A percentile compares a stretch with the other conserved stretches of the same genome.
phyloP scores from a whole-genome alignment of 2,329 filamentous ascomycete genomes.

The Colletotrichum limetticola region DNA sequence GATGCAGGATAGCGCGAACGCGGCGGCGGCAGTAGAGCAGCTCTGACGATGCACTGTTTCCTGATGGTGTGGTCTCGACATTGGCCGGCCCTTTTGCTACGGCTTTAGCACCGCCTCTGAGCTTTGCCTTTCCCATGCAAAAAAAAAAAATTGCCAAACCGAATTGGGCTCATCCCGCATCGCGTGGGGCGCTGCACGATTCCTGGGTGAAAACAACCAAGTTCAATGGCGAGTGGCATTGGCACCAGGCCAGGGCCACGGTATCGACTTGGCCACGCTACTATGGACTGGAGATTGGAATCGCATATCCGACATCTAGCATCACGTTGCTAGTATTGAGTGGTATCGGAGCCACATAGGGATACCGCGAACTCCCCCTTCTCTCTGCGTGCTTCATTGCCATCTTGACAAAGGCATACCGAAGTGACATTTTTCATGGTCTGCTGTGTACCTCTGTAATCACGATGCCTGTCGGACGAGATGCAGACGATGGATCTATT shows the following conservation, averaged over 20 bases:
- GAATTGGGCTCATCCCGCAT: conserved; percentile 28
- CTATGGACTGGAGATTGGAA: conserved; percentile 20
- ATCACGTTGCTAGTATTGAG: conserved; percentile 27
- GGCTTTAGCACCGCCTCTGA: not conserved
- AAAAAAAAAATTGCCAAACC: not conserved
- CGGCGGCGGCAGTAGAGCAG: not conserved
- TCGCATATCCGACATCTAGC: conserved; percentile 20
- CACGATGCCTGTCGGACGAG: not conserved
- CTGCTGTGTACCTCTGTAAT: not conserved
- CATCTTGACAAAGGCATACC: not conserved
- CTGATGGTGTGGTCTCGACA: not conserved
- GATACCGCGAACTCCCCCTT: not conserved
- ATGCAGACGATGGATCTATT: not conserved
- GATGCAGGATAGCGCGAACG: not conserved
- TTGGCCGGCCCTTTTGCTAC: not conserved
- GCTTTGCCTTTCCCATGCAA: not conserved
- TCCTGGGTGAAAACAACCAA: conserved; percentile 11
- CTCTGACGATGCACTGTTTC: not conserved
- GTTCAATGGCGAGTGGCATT: not conserved
- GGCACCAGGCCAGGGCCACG: not conserved
- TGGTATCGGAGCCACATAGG: conserved; percentile 10
- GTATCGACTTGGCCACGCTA: not conserved
- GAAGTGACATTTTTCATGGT: not conserved
- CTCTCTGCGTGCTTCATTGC: not conserved
- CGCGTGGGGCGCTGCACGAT: conserved; percentile 22